These are phyloP conservation scores for Penicillium silybi DNA, from an alignment of 495 filamentous ascomycete species.

Conservation along the genomic window DNA sequence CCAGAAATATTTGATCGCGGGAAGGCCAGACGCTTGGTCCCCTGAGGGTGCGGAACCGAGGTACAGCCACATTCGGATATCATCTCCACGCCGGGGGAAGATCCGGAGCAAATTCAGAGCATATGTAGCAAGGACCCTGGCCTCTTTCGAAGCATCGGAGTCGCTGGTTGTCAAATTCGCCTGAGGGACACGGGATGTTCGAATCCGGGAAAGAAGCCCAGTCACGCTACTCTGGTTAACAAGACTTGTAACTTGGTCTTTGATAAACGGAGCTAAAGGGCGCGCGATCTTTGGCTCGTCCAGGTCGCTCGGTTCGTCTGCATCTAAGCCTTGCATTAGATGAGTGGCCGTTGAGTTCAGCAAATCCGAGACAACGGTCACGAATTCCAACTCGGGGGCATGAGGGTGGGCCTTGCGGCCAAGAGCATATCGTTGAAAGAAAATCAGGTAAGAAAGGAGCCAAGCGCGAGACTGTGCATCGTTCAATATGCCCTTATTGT, in stretches of 20 bases:
- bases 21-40: constrained; percentile 41
- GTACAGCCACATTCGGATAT: constrained; percentile 95
- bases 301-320: constrained; percentile 38
- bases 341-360: constrained; percentile 59
- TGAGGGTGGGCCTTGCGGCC: constrained; percentile 37
- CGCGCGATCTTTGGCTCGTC: constrained; percentile 20
- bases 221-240: constrained; percentile 64
- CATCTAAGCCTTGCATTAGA: constrained; percentile 53
- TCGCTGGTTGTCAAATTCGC: constrained; percentile 19
- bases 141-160: constrained; percentile 50
- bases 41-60: constrained; percentile 62
- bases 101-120: constrained; percentile 80
- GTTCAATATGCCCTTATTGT: constrained; percentile 22
- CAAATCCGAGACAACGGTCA: constrained; percentile 60
- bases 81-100: constrained; percentile 79
- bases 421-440: constrained; percentile 56
- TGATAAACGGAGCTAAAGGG: constrained; percentile 54
- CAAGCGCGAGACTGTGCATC: constrained; percentile 54
- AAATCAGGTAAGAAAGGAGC: constrained; percentile 79
- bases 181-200: constrained; percentile 26
- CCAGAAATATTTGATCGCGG: constrained; percentile 90
- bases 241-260: constrained; percentile 56
- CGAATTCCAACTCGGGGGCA: constrained; percentile 54
- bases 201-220: constrained; percentile 49
- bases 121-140: constrained; percentile 77